Conservation (phyloP, 768 basidiomycete genomes). For the Tylopilus balloui region DNA sequence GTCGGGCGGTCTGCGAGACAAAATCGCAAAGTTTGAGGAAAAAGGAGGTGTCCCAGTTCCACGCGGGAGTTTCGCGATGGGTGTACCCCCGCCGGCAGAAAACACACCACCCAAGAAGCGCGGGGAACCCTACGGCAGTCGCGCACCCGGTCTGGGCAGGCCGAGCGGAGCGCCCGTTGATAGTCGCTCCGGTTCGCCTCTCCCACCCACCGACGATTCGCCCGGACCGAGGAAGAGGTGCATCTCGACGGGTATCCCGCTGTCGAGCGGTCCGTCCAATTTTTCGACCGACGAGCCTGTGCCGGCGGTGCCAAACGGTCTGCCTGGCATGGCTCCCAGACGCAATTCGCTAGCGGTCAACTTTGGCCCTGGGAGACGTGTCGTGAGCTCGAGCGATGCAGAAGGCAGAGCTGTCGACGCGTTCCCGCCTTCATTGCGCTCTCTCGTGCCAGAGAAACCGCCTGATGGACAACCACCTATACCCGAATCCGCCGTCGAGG, state of each 20-base stretch:
- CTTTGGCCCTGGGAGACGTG: constrained; percentile 22
- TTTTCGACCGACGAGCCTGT: constrained; percentile 21
- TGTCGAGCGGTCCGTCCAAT: constrained; percentile 14
- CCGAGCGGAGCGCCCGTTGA: constrained; percentile 14
- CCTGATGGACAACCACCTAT: not conserved
- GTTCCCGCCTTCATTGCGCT: not conserved
- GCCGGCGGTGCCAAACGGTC: constrained; percentile 22
- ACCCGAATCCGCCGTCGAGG: constrained; percentile 1
- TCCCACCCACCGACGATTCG: constrained; percentile 11
- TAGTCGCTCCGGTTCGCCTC: constrained; percentile 20
- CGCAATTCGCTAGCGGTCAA: constrained; percentile 30
- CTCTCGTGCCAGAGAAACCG: constrained; percentile 10
- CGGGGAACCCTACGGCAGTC: constrained; percentile 72
- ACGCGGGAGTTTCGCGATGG: constrained; percentile 68
- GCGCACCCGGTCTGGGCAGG: constrained; percentile 41
- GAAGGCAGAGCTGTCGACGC: constrained; percentile 3
- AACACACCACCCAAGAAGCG: constrained; percentile 46
- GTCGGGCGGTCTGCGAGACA: constrained; percentile 47
- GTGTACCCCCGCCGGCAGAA: constrained; percentile 52
- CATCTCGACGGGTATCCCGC: constrained; percentile 24
- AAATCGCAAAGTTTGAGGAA: constrained; percentile 76
- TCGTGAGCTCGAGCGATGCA: constrained; percentile 12
- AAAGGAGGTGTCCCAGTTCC: constrained; percentile 74
- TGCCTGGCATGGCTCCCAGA: constrained; percentile 3
- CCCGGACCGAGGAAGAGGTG: constrained; percentile 26